These are phyloP conservation scores for Daldinia concentrica DNA, from an alignment of 495 filamentous ascomycete genomes.

Conservation along the genomic window DNA sequence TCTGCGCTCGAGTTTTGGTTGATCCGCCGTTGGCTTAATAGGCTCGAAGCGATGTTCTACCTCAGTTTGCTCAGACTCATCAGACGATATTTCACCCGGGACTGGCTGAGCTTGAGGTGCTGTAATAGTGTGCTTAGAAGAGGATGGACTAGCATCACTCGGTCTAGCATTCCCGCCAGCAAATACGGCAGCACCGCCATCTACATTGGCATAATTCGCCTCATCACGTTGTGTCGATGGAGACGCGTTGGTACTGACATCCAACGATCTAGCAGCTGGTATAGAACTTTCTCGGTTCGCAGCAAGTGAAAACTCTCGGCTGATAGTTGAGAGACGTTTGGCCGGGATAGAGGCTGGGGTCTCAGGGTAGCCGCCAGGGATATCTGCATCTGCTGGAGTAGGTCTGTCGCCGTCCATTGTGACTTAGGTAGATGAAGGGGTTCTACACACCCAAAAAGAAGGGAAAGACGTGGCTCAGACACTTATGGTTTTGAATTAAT, in stretches of 20 bases:
- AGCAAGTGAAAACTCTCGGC: conserved; percentile 25
- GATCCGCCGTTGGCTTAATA: conserved; percentile 32
- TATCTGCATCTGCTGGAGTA: conserved; percentile 30
- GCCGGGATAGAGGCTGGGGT: conserved; percentile 25
- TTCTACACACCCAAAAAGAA: neutral
- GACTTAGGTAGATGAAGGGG: neutral
- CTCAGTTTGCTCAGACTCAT: conserved; percentile 35
- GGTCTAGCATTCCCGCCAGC: conserved; percentile 2
- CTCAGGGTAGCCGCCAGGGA: conserved; percentile 39
- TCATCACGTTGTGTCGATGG: conserved; percentile 9
- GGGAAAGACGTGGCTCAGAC: neutral
- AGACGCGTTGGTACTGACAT: neutral
- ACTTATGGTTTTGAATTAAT: conserved; percentile 1
- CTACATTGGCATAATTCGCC: conserved; percentile 3
- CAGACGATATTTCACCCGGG: conserved; percentile 29
- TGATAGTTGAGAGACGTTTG: neutral
- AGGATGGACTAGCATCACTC: conserved; percentile 30
- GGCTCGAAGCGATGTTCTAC: conserved; percentile 38
- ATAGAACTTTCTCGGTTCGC: conserved; percentile 8
- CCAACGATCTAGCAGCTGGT: conserved; percentile 10
- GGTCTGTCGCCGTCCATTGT: conserved; percentile 31
- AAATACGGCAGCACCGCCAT: conserved; percentile 1
- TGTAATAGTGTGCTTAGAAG: conserved; percentile 15
- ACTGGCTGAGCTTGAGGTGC: neutral
- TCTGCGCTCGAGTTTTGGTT: conserved; percentile 4